Evolutionary conservation across 768 basidiomycete species (phyloP).

Genomic region (Boletus vinaceobasis): DNA sequence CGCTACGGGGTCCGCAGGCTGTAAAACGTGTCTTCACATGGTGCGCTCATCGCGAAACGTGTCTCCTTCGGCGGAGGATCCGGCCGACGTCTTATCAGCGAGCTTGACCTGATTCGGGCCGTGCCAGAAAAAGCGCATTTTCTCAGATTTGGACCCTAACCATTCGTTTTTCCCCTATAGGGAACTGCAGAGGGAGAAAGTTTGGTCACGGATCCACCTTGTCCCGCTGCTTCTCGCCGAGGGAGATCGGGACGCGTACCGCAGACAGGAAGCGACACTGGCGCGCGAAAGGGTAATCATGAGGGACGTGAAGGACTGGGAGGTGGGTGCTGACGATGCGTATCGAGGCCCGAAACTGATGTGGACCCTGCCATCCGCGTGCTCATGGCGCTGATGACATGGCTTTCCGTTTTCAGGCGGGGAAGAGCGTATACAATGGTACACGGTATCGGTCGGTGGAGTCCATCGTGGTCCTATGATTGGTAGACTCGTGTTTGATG

Average conservation of each 20-base stretch:
- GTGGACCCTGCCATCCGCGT: neutral
- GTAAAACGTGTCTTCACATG: slow-evolving; percentile 58
- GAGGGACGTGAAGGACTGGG: slow-evolving; percentile 92
- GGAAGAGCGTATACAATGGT: slow-evolving; percentile 84
- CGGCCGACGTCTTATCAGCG: slow-evolving; percentile 44
- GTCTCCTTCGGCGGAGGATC: slow-evolving; percentile 49
- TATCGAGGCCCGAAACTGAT: slow-evolving; percentile 19
- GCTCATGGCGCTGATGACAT: neutral
- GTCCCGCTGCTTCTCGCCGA: slow-evolving; percentile 91
- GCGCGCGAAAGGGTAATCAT: slow-evolving; percentile 86
- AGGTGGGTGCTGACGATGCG: slow-evolving; percentile 58
- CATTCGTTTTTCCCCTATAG: slow-evolving; percentile 45
- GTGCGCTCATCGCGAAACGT: slow-evolving; percentile 71
- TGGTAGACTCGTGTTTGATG: slow-evolving; percentile 11
- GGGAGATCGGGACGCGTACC: slow-evolving; percentile 85
- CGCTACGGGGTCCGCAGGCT: slow-evolving; percentile 51
- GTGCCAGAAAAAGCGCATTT: slow-evolving; percentile 38
- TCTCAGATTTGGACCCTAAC: slow-evolving; percentile 42
- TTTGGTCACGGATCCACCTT: slow-evolving; percentile 94
- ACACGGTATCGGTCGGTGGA: slow-evolving; percentile 60
- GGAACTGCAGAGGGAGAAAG: slow-evolving; percentile 89
- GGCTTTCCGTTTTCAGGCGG: slow-evolving; percentile 49
- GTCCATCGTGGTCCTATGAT: slow-evolving; percentile 58
- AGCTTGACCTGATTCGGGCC: slow-evolving; percentile 36
- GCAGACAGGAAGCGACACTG: slow-evolving; percentile 72